Percentiles rank a stretch among this genome's conserved stretches.
phyloP scores from a whole-genome alignment of 352 stramenopile genomes.

The Phytopythium montanum region DNA sequence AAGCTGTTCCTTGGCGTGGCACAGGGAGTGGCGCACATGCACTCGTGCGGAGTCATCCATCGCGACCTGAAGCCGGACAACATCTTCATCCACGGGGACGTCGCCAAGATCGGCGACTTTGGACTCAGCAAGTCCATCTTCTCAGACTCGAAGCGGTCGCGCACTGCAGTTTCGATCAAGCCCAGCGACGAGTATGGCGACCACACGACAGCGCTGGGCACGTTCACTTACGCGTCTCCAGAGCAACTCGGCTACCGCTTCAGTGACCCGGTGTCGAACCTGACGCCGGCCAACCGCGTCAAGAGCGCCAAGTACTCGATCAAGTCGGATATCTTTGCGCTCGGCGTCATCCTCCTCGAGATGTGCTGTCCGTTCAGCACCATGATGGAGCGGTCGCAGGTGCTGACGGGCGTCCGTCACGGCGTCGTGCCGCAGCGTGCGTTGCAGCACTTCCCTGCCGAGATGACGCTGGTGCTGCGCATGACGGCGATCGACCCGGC shows the following conservation, averaged over 20 bases:
- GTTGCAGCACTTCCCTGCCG: constrained; percentile 51
- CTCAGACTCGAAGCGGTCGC: constrained; percentile 14
- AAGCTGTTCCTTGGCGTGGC: constrained; percentile 62
- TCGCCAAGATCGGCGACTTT: constrained; percentile 71
- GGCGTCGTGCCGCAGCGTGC: constrained; percentile 72
- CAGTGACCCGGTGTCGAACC: constrained; percentile 29
- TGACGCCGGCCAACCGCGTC: constrained; percentile 36
- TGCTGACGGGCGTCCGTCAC: constrained; percentile 72
- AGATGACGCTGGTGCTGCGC: constrained; percentile 69
- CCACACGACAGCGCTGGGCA: constrained; percentile 78
- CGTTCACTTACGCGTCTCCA: constrained; percentile 85
- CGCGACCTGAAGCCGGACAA: constrained; percentile 77
- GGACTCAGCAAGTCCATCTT: constrained; percentile 62
- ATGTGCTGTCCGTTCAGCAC: constrained; percentile 78
- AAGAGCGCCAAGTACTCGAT: constrained; percentile 79
- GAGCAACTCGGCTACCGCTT: constrained; percentile 75
- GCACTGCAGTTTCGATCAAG: not conserved
- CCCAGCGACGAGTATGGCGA: constrained; percentile 30
- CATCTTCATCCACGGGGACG: constrained; percentile 61
- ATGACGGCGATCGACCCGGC: constrained; percentile 76
- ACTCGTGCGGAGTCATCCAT: constrained; percentile 67
- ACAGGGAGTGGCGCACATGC: constrained; percentile 72
- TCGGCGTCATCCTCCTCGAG: constrained; percentile 83
- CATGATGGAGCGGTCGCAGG: constrained; percentile 86
- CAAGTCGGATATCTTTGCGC: constrained; percentile 84